These are phyloP conservation scores for Saitozyma sp. DNA, from an alignment of 768 basidiomycete species.

Conservation along the genomic window DNA sequence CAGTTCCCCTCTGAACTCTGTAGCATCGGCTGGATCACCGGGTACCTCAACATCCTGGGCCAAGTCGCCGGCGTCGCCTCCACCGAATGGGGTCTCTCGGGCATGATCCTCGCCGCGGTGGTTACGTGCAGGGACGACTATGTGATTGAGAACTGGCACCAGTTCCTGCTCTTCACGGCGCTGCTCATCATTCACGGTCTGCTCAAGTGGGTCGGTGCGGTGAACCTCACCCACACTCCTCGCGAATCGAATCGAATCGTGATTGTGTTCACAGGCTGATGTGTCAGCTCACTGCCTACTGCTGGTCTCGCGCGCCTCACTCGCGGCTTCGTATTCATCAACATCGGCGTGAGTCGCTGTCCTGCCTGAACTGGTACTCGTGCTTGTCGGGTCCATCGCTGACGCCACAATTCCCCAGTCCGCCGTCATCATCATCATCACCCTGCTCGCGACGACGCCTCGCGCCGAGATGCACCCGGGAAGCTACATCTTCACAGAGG, in stretches of 20 bases:
- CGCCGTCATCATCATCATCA: constrained; percentile 79
- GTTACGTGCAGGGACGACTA: constrained; percentile 58
- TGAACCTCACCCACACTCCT: not conserved
- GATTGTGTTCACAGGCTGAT: too few relatives aligned
- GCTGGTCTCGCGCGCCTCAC: too few relatives aligned
- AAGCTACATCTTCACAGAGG: constrained; percentile 71
- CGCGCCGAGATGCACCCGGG: constrained; percentile 77
- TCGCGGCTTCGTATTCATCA: constrained; percentile 69
- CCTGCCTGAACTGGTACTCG: too few relatives aligned
- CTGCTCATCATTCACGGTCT: constrained; percentile 76
- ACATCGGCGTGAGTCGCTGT: constrained; percentile 62
- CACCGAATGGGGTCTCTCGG: constrained; percentile 69
- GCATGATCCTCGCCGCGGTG: constrained; percentile 46
- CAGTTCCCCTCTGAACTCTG: not conserved
- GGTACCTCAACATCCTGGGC: constrained; percentile 48
- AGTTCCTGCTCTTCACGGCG: constrained; percentile 73
- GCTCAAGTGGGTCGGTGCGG: constrained; percentile 56
- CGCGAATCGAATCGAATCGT: constrained; percentile 57
- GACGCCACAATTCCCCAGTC: too few relatives aligned
- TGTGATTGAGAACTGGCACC: constrained; percentile 66
- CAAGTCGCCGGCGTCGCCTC: constrained; percentile 76
- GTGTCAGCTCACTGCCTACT: too few relatives aligned
- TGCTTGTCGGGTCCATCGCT: too few relatives aligned
- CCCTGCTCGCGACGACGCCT: constrained; percentile 66
- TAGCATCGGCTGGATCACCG: constrained; percentile 53